Base-by-base conservation (phyloP, 1,284 basidiomycete species). In the Trichosporon sp. region DNA sequence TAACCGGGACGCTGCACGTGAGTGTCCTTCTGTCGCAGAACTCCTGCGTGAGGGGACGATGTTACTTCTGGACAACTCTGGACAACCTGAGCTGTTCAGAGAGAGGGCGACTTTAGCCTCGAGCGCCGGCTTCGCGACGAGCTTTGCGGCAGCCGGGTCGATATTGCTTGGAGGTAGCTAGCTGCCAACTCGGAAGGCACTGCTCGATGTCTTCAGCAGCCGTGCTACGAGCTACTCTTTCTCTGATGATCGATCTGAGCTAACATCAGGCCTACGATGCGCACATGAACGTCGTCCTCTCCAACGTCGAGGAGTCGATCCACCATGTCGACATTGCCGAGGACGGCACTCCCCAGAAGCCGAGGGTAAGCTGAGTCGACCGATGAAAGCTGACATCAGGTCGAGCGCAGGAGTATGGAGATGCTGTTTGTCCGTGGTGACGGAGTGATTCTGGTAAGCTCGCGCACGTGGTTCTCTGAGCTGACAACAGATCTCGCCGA, bases 401-500 rank as follows among this genome's bases (percentile, higher is more conserved):
- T 92, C 40, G 92, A 93, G 65, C 95, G 94, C 82, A 85, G 95
- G 72, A 95, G 91, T 80, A 88, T 95, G 84, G 92, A 95, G 65
- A 99, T 99, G 95, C 84, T 99, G 59, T 99, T 98, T 74, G 95
- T 99, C 1, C 85, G 95, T 77, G 95, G 95, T 61, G 94, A 96
- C 77, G 91, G 93, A 65, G 92, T 95, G 14, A 95, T 95, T 69
- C 82, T 95, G 77, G 92, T 93, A 69, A 67, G 89, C 61, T 14
- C 14, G 2, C 11, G 7, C 7, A 11, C n/a, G 16, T 27, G 0
- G 3, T 3, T 8, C 21, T 19, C 25, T 9, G 2, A 23, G 40
- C 60, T 60, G 10, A 62, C 44, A 4, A 3, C 63, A 67, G 65
- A 54, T 68, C 58, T 65, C 66, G 59, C 66, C 64, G 23, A 63